Percentiles rank a stretch among this genome's conserved stretches.
Evolutionary conservation across 345 rosid species (phyloP).

Genomic region (Gossypium rotundifolium): DNA sequence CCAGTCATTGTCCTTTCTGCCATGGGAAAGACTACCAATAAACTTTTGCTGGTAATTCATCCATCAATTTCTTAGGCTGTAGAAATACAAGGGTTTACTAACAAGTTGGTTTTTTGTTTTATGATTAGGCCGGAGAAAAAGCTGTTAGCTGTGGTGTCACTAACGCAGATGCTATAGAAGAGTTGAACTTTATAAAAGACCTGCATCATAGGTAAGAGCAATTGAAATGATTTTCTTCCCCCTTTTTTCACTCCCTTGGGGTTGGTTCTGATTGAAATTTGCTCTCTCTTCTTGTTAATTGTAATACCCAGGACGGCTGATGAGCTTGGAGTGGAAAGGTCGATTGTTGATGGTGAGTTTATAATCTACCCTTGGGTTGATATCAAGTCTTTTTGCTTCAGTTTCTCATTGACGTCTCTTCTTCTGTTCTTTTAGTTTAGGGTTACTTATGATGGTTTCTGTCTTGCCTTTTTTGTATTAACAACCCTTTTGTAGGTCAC

Average conservation of each 20-base stretch:
- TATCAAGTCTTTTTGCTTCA: background rate
- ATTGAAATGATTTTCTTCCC: background rate
- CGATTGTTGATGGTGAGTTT: slow-evolving; percentile 57
- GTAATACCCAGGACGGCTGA: slow-evolving; percentile 54
- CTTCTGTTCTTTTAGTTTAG: background rate
- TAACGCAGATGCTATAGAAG: slow-evolving; percentile 60
- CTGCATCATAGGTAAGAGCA: slow-evolving; percentile 56
- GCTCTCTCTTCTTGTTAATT: slow-evolving; percentile 1
- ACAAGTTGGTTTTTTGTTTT: background rate
- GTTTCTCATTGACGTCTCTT: background rate
- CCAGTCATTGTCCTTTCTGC: slow-evolving; percentile 93
- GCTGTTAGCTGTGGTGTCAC: slow-evolving; percentile 87
- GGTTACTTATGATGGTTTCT: slow-evolving; percentile 10
- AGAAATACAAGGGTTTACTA: background rate
- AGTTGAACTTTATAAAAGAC: slow-evolving; percentile 64
- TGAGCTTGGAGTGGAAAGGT: slow-evolving; percentile 61
- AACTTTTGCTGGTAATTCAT: slow-evolving; percentile 59
- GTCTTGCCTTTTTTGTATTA: slow-evolving; percentile 15
- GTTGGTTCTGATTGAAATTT: background rate
- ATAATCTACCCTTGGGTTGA: slow-evolving; percentile 3
- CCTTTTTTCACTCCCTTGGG: background rate
- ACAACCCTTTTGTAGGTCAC: slow-evolving; percentile 39
- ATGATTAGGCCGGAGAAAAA: slow-evolving; percentile 81
- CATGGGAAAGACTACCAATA: slow-evolving; percentile 95
- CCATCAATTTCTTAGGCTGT: background rate